Evolutionary conservation across 2,329 filamentous ascomycete genomes (phyloP).

Genomic region (Penicillium glabrum): DNA sequence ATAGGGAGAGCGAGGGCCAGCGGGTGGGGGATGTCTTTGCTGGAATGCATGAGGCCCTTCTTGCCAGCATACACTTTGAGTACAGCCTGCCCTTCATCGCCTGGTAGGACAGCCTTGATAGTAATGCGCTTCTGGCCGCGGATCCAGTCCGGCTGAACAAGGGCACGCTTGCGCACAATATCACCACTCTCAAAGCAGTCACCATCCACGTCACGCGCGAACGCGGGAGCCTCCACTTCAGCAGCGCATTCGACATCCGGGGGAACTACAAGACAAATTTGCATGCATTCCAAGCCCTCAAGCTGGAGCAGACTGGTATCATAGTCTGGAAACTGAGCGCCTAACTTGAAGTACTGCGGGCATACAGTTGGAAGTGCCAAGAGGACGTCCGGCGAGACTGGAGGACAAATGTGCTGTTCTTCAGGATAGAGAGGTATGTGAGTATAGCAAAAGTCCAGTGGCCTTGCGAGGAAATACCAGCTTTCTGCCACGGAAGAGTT

Average conservation of each 20-base stretch:
- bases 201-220: conserved; percentile 79
- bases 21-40: conserved; percentile 92
- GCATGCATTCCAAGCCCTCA: conserved; percentile 90
- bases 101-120: conserved; percentile 85
- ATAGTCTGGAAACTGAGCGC: conserved; percentile 78
- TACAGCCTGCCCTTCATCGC: conserved; percentile 84
- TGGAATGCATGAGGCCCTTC: conserved; percentile 93
- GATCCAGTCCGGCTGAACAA: conserved; percentile 91
- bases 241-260: conserved; percentile 88
- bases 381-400: conserved; percentile 80
- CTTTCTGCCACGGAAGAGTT: conserved; percentile 70
- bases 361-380: conserved; percentile 83
- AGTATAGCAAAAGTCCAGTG: conserved; percentile 90
- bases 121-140: conserved; percentile 86
- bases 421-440: conserved; percentile 84
- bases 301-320: conserved; percentile 84
- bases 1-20: conserved; percentile 88
- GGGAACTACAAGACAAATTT: conserved; percentile 84
- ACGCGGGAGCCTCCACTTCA: conserved; percentile 83
- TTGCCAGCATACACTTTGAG: conserved; percentile 93
- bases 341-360: conserved; percentile 83
- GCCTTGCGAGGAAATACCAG: conserved; percentile 92
- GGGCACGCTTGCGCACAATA: conserved; percentile 75
- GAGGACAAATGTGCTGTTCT: conserved; percentile 91
- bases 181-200: conserved; percentile 94